Conservation (phyloP, 2,329 filamentous ascomycete genomes). For the Geosmithia flava region DNA sequence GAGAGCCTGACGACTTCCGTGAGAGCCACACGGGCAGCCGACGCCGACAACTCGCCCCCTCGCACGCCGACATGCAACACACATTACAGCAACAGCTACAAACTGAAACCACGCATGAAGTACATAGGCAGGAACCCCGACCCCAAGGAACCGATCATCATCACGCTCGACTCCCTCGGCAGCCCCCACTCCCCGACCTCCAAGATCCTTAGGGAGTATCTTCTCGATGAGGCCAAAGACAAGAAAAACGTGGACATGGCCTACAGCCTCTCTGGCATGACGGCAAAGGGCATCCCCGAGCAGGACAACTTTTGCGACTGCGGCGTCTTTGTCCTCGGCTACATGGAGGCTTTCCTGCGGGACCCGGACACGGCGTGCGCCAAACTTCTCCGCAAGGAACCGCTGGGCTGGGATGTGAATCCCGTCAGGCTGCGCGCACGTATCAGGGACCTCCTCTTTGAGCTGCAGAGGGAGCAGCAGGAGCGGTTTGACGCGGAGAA, state of each 20-base stretch:
- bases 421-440: conserved; percentile 46
- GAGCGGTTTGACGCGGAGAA: conserved; percentile 23
- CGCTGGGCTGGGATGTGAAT: conserved; percentile 38
- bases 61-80: neutral
- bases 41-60: neutral
- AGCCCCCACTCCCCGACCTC: conserved; percentile 50
- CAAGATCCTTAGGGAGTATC: conserved; percentile 60
- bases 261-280: conserved; percentile 37
- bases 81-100: neutral
- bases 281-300: conserved; percentile 60
- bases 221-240: conserved; percentile 58
- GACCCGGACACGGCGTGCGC: conserved; percentile 59
- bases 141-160: conserved; percentile 52
- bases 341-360: conserved; percentile 69
- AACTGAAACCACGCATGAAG: neutral
- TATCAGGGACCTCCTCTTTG: conserved; percentile 55
- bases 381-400: conserved; percentile 50
- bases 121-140: conserved; percentile 12
- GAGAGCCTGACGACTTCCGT: neutral
- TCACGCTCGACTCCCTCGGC: conserved; percentile 83
- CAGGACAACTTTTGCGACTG: conserved; percentile 86
- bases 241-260: conserved; percentile 35
- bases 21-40: conserved; percentile 2
- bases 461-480: conserved; percentile 47
- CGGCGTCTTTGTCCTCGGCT: conserved; percentile 75